Percentiles rank a stretch among this genome's conserved stretches.
Conservation (phyloP, 306 rosid genomes). For the Cucumis cinereus region DNA sequence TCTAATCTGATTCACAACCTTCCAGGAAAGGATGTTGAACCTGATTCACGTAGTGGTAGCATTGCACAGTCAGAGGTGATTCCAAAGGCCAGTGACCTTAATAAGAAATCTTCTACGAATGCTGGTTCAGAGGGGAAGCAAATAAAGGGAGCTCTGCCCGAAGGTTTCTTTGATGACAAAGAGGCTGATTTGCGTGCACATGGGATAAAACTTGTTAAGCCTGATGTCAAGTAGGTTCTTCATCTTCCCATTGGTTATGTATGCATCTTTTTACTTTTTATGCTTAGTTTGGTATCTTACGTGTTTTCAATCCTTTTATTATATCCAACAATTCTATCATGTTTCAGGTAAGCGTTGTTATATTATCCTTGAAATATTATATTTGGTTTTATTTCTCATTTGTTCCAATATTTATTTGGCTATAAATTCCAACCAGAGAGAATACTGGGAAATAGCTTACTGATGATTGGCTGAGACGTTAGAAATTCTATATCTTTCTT, state of each 20-base stretch:
- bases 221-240: constrained; percentile 78
- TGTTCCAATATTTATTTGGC: not conserved
- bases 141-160: constrained; percentile 70
- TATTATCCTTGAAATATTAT: not conserved
- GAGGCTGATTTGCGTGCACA: constrained; percentile 89
- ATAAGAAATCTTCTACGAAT: constrained; percentile 20
- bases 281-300: not conserved
- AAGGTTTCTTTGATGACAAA: constrained; percentile 94
- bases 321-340: not conserved
- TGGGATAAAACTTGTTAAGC: constrained; percentile 80
- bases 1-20: not conserved
- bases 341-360: not conserved
- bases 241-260: constrained; percentile 8
- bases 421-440: not conserved
- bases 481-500: not conserved
- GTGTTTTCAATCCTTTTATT: not conserved
- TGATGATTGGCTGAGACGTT: not conserved
- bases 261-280: not conserved
- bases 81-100: constrained; percentile 21
- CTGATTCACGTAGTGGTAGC: constrained; percentile 23
- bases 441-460: not conserved
- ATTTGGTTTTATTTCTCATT: not conserved
- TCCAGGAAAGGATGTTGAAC: constrained; percentile 32
- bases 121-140: constrained; percentile 45
- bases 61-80: constrained; percentile 20